Conservation (phyloP, 1,139 yeast genomes). For the Ogataea hybrid region DNA sequence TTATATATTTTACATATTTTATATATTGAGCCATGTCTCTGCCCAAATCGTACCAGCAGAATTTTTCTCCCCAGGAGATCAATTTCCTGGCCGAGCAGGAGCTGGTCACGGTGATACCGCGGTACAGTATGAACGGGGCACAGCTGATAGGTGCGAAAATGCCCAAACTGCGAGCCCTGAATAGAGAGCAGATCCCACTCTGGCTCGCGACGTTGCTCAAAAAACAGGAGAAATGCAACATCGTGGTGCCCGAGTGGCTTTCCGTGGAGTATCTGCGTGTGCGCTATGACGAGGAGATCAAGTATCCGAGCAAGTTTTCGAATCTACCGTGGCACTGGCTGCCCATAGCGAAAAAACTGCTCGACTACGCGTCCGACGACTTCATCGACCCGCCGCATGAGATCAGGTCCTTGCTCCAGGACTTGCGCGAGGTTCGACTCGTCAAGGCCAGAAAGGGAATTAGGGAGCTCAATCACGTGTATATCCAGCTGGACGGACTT, state of each 20-base stretch:
- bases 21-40: too few relatives aligned
- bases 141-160: conserved; percentile 57
- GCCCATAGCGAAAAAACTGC: conserved; percentile 67
- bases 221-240: conserved; percentile 81
- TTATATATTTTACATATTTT: too few relatives aligned
- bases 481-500: conserved; percentile 79
- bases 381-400: conserved; percentile 62
- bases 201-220: conserved; percentile 88
- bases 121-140: conserved; percentile 63
- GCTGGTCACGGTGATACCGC: conserved; percentile 66
- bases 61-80: too few relatives aligned
- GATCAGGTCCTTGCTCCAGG: conserved; percentile 71
- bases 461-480: conserved; percentile 73
- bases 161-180: conserved; percentile 64
- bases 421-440: conserved; percentile 77
- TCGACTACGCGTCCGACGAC: conserved; percentile 73
- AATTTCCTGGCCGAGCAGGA: conserved; percentile 86
- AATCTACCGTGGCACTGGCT: conserved; percentile 86
- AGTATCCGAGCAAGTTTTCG: conserved; percentile 58
- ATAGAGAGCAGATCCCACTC: conserved; percentile 69
- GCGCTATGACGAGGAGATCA: conserved; percentile 67
- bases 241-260: conserved; percentile 91
- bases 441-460: conserved; percentile 82
- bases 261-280: conserved; percentile 53
- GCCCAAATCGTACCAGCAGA: too few relatives aligned